Base-by-base conservation (phyloP, 2,329 filamentous ascomycete species). In the Akanthomyces dipterigenus region DNA sequence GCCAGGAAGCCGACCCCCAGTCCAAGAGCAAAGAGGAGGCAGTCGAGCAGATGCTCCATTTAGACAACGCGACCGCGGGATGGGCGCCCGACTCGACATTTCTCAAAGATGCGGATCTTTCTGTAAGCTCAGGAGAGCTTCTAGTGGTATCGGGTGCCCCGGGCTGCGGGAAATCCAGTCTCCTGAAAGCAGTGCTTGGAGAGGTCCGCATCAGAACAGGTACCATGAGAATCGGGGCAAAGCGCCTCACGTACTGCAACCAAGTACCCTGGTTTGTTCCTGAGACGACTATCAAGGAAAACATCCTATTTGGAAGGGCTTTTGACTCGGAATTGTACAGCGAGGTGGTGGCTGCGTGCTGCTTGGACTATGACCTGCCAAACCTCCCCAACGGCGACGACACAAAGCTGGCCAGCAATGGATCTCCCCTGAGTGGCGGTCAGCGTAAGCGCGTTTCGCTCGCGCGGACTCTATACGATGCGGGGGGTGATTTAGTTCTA, bases 371-470 rank as follows among this genome's bases (percentile, higher is more conserved):
- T 16, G 55, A 59, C 22, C 26, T 59, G 18, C 6, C 7, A 18
- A 16, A 31, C 6, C 46, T 51, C 5, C 12, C 38, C 11, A 12
- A 28, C 3, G 45, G 55, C 28, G 34, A 50, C 20, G 46, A 36
- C 18, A 49, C 55, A 5, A 18, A 16, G 16, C 16, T 59, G 22
- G 24, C n/a, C 18, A 59, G 20, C 20, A 42, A 22, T 16, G 55
- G 55, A 5, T 48, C 55, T 18, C 55, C 55, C 18, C 55, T 51
- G 7, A 59, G 55, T 31, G 55, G 55, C n/a, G 55, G 55, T 2
- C 55, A 59, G 22, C 55, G 46, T 16, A 24, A 28, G 9, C 45
- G 55, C 2, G 46, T 59, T 3, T 22, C 55, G 3, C 24, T 59
- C 4, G 55, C 55, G 5, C 45, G 55, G 12, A 49, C 31, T 9